phyloP scores from a whole-genome alignment of 164 flowering plant genomes.

The Amborella trichopoda region DNA sequence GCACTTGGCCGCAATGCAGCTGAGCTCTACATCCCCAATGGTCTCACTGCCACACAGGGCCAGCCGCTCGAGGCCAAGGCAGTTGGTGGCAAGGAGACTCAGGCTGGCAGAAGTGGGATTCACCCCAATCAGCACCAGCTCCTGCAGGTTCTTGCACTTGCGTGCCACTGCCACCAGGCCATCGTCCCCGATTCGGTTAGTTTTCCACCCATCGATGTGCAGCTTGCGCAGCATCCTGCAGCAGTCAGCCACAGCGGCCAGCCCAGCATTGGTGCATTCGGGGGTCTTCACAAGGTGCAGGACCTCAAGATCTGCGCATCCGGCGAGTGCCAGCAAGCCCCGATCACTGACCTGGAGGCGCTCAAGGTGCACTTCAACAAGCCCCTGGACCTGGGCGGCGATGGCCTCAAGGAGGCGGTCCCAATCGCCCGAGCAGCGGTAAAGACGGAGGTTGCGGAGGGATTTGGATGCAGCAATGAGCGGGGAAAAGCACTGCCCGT shows the following conservation, averaged over 20 bases:
- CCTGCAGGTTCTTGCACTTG: constrained; percentile 56
- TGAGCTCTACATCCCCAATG: constrained; percentile 68
- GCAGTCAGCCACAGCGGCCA: constrained; percentile 41
- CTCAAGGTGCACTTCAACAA: constrained; percentile 78
- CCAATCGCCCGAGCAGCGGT: constrained; percentile 85
- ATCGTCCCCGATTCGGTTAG: constrained; percentile 76
- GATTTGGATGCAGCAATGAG: constrained; percentile 51
- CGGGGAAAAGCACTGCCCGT: constrained; percentile 75
- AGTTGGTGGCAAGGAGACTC: constrained; percentile 47
- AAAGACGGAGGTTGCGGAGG: constrained; percentile 45
- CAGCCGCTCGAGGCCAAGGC: constrained; percentile 58
- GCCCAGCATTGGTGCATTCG: constrained; percentile 67
- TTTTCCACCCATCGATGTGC: constrained; percentile 94
- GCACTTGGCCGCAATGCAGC: constrained; percentile 68
- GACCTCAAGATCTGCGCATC: constrained; percentile 47
- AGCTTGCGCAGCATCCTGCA: constrained; percentile 80
- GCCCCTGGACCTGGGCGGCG: constrained; percentile 19
- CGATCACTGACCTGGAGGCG: constrained; percentile 77
- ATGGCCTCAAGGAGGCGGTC: constrained; percentile 45
- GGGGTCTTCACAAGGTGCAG: constrained; percentile 75
- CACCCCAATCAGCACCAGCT: constrained; percentile 77
- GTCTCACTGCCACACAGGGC: constrained; percentile 84
- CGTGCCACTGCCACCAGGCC: constrained; percentile 64
- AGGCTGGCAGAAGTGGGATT: constrained; percentile 57
- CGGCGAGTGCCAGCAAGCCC: constrained; percentile 59